Base-by-base conservation (phyloP, 2,329 filamentous ascomycete species). In the Cercospora canescens region DNA sequence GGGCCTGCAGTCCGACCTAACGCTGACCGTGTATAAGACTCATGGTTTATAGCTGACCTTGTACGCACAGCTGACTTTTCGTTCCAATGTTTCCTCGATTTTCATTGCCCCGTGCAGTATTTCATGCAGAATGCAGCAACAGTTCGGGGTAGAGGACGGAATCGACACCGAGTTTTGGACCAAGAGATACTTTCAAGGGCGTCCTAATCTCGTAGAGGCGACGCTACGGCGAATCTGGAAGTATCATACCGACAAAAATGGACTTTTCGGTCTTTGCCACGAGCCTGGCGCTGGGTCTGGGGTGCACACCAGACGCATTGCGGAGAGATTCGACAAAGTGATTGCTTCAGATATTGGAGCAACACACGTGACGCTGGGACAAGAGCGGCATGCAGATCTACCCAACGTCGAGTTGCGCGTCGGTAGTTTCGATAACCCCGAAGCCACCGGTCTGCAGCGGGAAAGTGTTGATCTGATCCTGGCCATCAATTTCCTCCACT, bases 191-290 rank as follows among this genome's bases (percentile, higher is more conserved):
- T 30, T 59, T 12, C 39, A 58, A 39, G 62, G 62, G 26, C 62
- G 62, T 26, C 62, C 62, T 14, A 4, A 28, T 3, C 30, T 64
- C 3, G 18, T 39, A n/a, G 62, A 64, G 26, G 48, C 54, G 18
- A 55, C 56, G 18, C 41, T 64, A 12, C 35, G 59, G 45, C 35
- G 62, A 11, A 26, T 64, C 11, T 64, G 35, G 37, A 26, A 28
- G 39, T 64, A 64, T 18, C 62, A 64, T 59, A 55, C 62, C n/a
- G 21, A 39, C 2, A 37, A 64, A 16, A 55, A 55, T 37, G 62
- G 62, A 6, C 2, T 3, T 16, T 64, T 64, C 41, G 45, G 45
- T 18, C 11, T 37, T n/a, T 32, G 55, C 37, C 62, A 64, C 62
- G 62, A 64, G 24, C 54, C 62, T 18, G 62, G 62, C 18, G 62